phyloP scores from a whole-genome alignment of 2,329 filamentous ascomycete species.

The Aulographum hederae region DNA sequence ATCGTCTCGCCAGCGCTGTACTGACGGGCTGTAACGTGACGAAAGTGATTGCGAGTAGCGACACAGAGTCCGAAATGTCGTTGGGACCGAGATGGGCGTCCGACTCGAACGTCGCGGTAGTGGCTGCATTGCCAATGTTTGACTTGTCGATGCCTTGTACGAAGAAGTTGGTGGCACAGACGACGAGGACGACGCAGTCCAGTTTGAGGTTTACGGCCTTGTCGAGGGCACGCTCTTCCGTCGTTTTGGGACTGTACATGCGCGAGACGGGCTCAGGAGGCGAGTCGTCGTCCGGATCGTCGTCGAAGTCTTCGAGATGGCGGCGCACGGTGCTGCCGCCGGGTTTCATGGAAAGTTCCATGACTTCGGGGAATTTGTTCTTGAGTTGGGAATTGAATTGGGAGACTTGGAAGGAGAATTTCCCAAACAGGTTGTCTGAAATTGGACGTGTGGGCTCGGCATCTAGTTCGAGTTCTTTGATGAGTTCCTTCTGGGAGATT shows the following conservation, averaged over 20 bases:
- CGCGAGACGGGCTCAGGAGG: too few relatives aligned
- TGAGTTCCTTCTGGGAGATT: too few relatives aligned
- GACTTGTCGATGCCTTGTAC: slow-evolving; percentile 6
- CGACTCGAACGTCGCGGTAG: not conserved
- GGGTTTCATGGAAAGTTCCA: too few relatives aligned
- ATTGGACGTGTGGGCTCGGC: too few relatives aligned
- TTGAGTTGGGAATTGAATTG: too few relatives aligned
- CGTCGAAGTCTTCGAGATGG: too few relatives aligned
- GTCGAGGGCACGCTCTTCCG: slow-evolving; percentile 4
- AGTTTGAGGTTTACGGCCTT: slow-evolving; percentile 4
- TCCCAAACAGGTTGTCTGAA: too few relatives aligned
- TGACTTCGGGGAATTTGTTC: too few relatives aligned
- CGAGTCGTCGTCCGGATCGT: too few relatives aligned
- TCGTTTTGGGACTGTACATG: slow-evolving; percentile 4
- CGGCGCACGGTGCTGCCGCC: too few relatives aligned
- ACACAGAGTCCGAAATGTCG: slow-evolving; percentile 1
- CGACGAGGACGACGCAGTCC: slow-evolving; percentile 4
- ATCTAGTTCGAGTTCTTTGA: too few relatives aligned
- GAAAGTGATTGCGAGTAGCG: not conserved
- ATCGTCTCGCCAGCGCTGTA: slow-evolving; percentile 3
- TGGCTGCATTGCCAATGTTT: slow-evolving; percentile 5
- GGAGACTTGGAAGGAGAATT: too few relatives aligned
- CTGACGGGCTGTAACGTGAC: slow-evolving; percentile 5
- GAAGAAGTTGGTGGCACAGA: slow-evolving; percentile 5
- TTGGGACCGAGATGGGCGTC: not conserved